Base-by-base conservation (phyloP, 345 rosid species). In the Ailanthus altissimus region DNA sequence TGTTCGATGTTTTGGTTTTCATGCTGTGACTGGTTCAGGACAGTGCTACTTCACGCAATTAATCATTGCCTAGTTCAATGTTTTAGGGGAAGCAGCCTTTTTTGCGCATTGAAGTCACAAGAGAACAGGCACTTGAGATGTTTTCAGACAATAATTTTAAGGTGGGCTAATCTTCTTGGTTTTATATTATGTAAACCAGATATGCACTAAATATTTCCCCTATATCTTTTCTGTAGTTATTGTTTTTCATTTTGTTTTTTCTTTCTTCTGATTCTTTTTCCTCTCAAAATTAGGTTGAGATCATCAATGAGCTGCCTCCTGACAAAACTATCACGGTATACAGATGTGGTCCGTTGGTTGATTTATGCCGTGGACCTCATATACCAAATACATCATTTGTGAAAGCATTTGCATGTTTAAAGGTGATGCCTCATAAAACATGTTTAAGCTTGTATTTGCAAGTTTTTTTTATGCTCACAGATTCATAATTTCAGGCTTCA, bases 311-410 rank as follows among this genome's bases (percentile, higher is more conserved):
- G 49, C 90, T 97, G 81, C 94, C 98, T 70, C 89, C 82, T 2
- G 97, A 92, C 86, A 91, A 94, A 82, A 94, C 97, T 70, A 94
- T 94, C 80, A 94, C 98, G 6, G 98, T 97, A 47, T 97, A 94
- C 80, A 86, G 99, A 86, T 97, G 99, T 73, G 99, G 99, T 16
- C 97, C 97, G 51, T 82, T 94, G 87, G 94, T 94, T 58, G 99
- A 97, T 85, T 82, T 97, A 75, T 97, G 99, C 77, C 98, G 99
- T 77, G 98, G 99, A 54, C 99, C 99, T 65, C 99, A 97, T 84
- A 97, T 97, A 84, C 99, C 99, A 28, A 97, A 87, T 79, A 97
- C 99, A 73, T 92, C 99, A 26, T 97, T 91, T 79, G 99, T 88
- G 51, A 94, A 97, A 85, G 98, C 97, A 75, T 85, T 96, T 88